Conservation (phyloP, 164 flowering plant genomes). For the Umbilicus rupestris region DNA sequence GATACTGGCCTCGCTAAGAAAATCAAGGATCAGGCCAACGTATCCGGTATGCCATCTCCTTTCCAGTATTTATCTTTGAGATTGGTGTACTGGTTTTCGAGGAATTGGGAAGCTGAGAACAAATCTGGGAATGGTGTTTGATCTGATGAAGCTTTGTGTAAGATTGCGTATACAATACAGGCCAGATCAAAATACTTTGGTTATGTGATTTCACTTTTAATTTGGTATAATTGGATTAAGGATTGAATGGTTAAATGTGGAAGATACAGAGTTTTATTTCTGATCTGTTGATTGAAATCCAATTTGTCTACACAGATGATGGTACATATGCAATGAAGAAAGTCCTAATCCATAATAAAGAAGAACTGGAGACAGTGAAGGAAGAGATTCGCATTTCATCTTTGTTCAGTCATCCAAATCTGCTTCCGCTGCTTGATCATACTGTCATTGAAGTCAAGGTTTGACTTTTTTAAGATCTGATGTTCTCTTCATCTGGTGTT, state of each 20-base stretch:
- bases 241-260: too few species aligned
- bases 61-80: background rate
- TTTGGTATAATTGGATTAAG: too few species aligned
- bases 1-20: background rate
- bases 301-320: constrained; percentile 40
- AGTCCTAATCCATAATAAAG: constrained; percentile 71
- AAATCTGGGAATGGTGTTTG: too few species aligned
- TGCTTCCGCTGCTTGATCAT: constrained; percentile 95
- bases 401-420: constrained; percentile 70
- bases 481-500: background rate
- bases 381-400: constrained; percentile 90
- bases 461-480: background rate
- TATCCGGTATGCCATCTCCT: background rate
- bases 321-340: constrained; percentile 97
- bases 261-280: too few species aligned
- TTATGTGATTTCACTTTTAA: too few species aligned
- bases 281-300: background rate
- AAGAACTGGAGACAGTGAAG: constrained; percentile 79
- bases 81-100: background rate
- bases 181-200: too few species aligned
- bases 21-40: background rate
- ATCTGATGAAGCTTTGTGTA: background rate
- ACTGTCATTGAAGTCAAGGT: constrained; percentile 88
- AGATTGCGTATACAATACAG: too few species aligned
- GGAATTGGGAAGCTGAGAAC: background rate